Evolutionary conservation across 805 yeast genomes (phyloP).

Genomic region (Candida tammaniensis): DNA sequence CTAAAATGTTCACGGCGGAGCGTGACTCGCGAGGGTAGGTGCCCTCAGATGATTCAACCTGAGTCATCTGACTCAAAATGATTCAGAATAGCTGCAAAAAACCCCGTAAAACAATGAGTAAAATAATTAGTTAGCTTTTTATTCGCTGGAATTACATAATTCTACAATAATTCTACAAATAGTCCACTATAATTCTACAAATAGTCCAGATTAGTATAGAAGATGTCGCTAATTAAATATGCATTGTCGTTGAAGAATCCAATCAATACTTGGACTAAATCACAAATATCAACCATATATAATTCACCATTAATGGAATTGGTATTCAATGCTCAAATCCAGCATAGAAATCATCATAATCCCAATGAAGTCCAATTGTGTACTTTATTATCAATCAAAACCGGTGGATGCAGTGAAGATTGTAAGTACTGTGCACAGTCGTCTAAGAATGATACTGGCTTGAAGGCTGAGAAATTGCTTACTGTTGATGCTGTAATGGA

Average conservation of each 20-base stretch:
- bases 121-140: too few relatives aligned
- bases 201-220: too few relatives aligned
- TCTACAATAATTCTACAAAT: too few relatives aligned
- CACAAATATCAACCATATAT: conserved; percentile 59
- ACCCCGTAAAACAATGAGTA: too few relatives aligned
- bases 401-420: conserved; percentile 82
- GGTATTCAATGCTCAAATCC: conserved; percentile 56
- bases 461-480: conserved; percentile 66
- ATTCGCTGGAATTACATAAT: too few relatives aligned
- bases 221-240: conserved; percentile 5
- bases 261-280: conserved; percentile 53
- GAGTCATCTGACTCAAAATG: conserved; percentile 1
- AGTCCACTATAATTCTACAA: neutral
- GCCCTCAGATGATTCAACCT: neutral
- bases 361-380: conserved; percentile 72
- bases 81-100: neutral
- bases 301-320: conserved; percentile 65
- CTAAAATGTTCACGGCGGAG: too few relatives aligned
- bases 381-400: conserved; percentile 69
- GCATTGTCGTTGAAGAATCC: conserved; percentile 13
- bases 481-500: conserved; percentile 58
- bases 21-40: neutral
- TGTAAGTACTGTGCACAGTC: conserved; percentile 83
- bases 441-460: conserved; percentile 62
- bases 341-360: conserved; percentile 66